Evolutionary conservation across 2,329 filamentous ascomycete species (phyloP), one percentile per base, ranked within the genome.

Genomic region (Raffaelea ambrosiae): DNA sequence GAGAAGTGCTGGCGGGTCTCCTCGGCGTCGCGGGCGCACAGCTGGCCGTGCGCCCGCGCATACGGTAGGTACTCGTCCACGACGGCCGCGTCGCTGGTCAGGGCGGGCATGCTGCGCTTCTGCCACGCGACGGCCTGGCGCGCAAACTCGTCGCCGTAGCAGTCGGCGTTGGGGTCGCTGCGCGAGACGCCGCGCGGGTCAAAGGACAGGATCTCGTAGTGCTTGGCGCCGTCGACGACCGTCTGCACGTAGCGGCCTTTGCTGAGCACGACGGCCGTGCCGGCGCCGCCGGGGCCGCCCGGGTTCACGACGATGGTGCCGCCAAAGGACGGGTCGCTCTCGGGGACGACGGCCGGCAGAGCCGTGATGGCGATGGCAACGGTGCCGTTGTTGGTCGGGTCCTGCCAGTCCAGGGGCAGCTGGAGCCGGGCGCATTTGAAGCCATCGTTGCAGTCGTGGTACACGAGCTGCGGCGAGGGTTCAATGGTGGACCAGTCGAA

Each of bases 131-230:
- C 20, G 35, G 57, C 33, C 44, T 52, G 48, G 45, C 58, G 55
- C 38, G 53, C 31, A 2, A 55, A 53, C 5, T 47, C 14, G 40
- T 47, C 43, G 20, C 33, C 55, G 45, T 66, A 71, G 52, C 69
- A 72, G 51, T 69, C 63, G 16, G 66, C 64, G 20, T 52, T 51
- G 1, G 69, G 69, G 0, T 61, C 63, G 2, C 66, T 69, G 40
- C 59, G 63, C 13, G 64, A 65, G 39, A 68, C 59, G 44, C 71
- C 71, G 18, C 72, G 64, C 1, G 72, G 72, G 53, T 74, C 72
- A 46, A 74, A 74, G 2, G 70, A 67, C 43, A 76, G 63, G 19
- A 74, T 56, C 50, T 73, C 68, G 51, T 66, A 63, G 38, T 69
- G 63, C 1, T 50, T 44, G 33, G 69, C 70, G 54, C 5, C 64